Evolutionary conservation across 2,329 filamentous ascomycete genomes (phyloP).

Genomic region (Chrysoporthe deuterocubensis): DNA sequence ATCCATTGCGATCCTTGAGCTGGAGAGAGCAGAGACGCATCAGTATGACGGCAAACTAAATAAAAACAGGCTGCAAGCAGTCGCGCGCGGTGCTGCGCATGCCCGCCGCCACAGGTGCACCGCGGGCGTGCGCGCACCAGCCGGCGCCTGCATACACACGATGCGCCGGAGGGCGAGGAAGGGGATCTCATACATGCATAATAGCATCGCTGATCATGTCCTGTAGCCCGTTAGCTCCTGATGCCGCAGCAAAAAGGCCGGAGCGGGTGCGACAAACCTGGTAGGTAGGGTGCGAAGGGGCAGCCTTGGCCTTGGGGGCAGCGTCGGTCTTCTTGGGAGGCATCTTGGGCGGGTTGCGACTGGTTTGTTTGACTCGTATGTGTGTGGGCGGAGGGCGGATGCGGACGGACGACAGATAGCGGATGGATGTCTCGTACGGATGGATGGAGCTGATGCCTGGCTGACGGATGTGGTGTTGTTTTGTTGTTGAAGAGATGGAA

Average conservation of each 20-base stretch:
- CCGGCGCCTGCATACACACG: constrained; percentile 28
- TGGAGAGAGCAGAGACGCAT: constrained; percentile 44
- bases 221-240: constrained; percentile 47
- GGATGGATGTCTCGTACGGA: constrained; percentile 31
- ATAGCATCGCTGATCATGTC: constrained; percentile 69
- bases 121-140: constrained; percentile 14
- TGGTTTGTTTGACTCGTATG: constrained; percentile 21
- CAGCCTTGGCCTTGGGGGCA: constrained; percentile 54
- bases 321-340: constrained; percentile 61
- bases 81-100: background rate
- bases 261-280: constrained; percentile 51
- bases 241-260: constrained; percentile 30
- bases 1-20: constrained; percentile 67
- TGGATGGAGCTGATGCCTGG: constrained; percentile 26
- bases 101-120: background rate
- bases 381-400: no score
- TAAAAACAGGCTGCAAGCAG: constrained; percentile 10
- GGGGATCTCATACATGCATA: constrained; percentile 56
- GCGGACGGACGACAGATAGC: constrained; percentile 6
- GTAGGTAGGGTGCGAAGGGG: constrained; percentile 57
- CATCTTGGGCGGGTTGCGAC: constrained; percentile 47
- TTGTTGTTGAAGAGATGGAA: background rate
- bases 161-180: constrained; percentile 45
- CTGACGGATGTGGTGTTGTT: constrained; percentile 31
- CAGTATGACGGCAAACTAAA: constrained; percentile 38